Evolutionary conservation across 1,284 basidiomycete genomes (phyloP).

Genomic region (Irpex rosettiformis): DNA sequence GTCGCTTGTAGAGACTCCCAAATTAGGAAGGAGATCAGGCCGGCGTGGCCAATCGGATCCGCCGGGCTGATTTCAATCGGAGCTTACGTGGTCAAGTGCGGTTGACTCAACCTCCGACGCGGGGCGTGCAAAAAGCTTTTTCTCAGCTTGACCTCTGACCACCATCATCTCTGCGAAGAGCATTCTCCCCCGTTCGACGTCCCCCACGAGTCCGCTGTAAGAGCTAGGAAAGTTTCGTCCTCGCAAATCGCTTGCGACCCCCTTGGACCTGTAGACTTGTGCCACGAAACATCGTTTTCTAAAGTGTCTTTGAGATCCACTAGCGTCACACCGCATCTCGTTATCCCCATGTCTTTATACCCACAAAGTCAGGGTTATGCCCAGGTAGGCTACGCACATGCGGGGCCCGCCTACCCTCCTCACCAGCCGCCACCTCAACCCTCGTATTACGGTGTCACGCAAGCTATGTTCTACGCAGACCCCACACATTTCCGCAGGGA

Average conservation of each 20-base stretch:
- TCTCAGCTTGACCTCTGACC: conserved; percentile 46
- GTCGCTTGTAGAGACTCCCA: conserved; percentile 6
- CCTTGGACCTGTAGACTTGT: conserved; percentile 4
- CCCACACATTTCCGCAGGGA: conserved; percentile 79
- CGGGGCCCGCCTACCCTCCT: conserved; percentile 32
- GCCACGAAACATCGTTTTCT: neutral
- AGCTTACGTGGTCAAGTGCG: conserved; percentile 1
- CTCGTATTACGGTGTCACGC: conserved; percentile 11
- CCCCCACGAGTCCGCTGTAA: conserved; percentile 15
- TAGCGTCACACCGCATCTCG: conserved; percentile 8
- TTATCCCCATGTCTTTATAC: conserved; percentile 43
- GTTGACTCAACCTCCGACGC: conserved; percentile 9
- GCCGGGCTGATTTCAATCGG: neutral
- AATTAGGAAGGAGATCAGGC: conserved; percentile 6
- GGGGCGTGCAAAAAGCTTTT: conserved; percentile 23
- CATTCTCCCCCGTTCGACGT: conserved; percentile 6
- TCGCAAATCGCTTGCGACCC: conserved; percentile 7
- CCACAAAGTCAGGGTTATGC: conserved; percentile 43
- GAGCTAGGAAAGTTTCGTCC: conserved; percentile 10
- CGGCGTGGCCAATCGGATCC: neutral
- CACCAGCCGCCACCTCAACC: conserved; percentile 33
- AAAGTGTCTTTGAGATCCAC: conserved; percentile 21
- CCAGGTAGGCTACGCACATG: conserved; percentile 19
- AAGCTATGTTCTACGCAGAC: conserved; percentile 52
- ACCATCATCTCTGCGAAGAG: conserved; percentile 20